Evolutionary conservation across 768 basidiomycete species (phyloP).

Genomic region (Panaeolus cyanescens): DNA sequence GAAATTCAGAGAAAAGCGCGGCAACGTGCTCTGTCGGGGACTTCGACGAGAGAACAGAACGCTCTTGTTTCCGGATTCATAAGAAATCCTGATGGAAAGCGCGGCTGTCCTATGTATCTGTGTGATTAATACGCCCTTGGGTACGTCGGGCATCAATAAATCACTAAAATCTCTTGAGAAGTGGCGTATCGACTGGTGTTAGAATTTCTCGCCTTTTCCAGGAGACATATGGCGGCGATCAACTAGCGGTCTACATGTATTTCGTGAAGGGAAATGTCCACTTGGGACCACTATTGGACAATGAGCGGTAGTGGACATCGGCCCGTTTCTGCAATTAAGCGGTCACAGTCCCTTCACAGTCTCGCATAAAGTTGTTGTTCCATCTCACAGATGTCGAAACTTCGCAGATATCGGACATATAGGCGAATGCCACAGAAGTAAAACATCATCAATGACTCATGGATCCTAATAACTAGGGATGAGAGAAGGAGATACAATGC

Average conservation of each 20-base stretch:
- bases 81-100: neutral
- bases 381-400: neutral
- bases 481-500: neutral
- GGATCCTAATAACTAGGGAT: neutral
- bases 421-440: too few relatives aligned
- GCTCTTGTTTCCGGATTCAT: neutral
- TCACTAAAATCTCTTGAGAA: neutral
- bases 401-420: neutral
- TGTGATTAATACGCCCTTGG: neutral
- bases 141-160: constrained; percentile 2
- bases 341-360: neutral
- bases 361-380: neutral
- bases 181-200: neutral
- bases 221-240: neutral
- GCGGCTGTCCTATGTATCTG: neutral
- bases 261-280: neutral
- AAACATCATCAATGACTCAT: too few relatives aligned
- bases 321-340: neutral
- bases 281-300: neutral
- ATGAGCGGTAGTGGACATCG: neutral
- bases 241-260: neutral
- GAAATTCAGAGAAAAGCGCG: neutral
- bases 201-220: neutral
- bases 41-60: neutral
- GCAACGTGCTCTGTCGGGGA: neutral